These are phyloP conservation scores for Raphanus sativus DNA, from an alignment of 345 rosid genomes.

Conservation along the genomic window DNA sequence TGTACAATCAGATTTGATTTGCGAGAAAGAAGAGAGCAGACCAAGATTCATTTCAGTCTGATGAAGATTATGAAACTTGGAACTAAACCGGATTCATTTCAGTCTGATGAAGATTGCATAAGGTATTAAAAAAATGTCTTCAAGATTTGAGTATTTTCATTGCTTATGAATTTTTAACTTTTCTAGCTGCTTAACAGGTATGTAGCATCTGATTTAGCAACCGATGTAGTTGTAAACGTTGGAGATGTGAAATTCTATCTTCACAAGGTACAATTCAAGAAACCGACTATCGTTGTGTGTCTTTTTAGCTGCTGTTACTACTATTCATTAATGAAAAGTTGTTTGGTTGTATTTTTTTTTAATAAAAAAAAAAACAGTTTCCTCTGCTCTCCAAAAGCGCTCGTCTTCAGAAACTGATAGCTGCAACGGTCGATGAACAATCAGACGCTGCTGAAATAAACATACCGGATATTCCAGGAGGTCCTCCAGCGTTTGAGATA, in stretches of 20 bases:
- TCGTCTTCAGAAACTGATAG: conserved; percentile 60
- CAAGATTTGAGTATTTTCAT: neutral
- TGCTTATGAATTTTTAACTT: neutral
- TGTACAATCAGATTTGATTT: conserved; percentile 1
- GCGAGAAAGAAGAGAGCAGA: conserved; percentile 13
- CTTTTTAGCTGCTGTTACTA: neutral
- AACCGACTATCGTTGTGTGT: neutral
- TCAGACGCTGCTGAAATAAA: conserved; percentile 52
- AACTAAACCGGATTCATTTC: conserved; percentile 78
- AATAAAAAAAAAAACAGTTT: conserved; percentile 44
- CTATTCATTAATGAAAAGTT: neutral
- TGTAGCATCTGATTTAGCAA: conserved; percentile 64
- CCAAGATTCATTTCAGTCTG: neutral
- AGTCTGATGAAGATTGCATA: conserved; percentile 54
- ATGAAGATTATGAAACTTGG: conserved; percentile 97
- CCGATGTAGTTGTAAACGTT: conserved; percentile 55
- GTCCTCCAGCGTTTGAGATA: conserved; percentile 77
- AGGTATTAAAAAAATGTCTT: conserved; percentile 40
- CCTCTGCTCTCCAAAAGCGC: conserved; percentile 72
- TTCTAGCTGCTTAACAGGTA: conserved; percentile 41
- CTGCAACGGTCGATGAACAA: conserved; percentile 40
- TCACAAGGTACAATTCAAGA: conserved; percentile 56
- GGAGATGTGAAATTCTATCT: conserved; percentile 61
- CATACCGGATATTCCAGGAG: conserved; percentile 81
- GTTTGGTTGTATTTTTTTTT: neutral